Evolutionary conservation across 164 flowering plant species (phyloP), one percentile per base, ranked within the genome.

Genomic region (Aristolochia fimbriata): DNA sequence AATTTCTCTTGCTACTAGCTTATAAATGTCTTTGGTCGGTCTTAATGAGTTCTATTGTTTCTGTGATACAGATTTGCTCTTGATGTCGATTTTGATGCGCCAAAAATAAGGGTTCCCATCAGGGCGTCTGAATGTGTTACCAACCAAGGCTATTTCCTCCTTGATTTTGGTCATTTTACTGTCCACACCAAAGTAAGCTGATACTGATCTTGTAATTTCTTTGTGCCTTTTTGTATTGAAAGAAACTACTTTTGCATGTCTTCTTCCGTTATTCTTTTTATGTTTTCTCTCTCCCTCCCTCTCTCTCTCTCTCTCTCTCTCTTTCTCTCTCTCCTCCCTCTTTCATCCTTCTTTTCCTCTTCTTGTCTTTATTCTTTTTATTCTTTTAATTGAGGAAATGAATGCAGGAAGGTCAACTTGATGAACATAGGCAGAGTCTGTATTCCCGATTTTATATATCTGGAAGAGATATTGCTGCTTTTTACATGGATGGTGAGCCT

Each of bases 131-230:
- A 74, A 46, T 75, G 84, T 60, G 67, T 78, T 47, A 68, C 60
- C 59, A 77, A 77, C 63, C 80, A 79, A 67, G 78, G 85, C 65
- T 79, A 88, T 80, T 87, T 93, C 69, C 83, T 88, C 66, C 67
- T 94, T 73, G 99, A 94, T 78, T 94, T 91, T 76, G 99, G 99
- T 58, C 85, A 94, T 84, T 94, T 94, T 69, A 94, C 95, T 16
- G 61, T 94, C 71, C 79, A 75, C 55, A 90, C 97, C 17, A 80
- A 76, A 81, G 99, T 86, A 83, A 54, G 72, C 46, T 53, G 55
- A 51, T 55, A 52, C 27, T 37, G 12, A 0, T 37, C 12, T 37
- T 37, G 12, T 10, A 6, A 37, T 37, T 37, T 37, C 12, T 37
- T 31, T 37, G 9, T 37, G 12, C 43, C 9, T 6, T 37, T 37